Evolutionary conservation across 1,284 basidiomycete species (phyloP).

Genomic region (Wallemia ichthyophaga): DNA sequence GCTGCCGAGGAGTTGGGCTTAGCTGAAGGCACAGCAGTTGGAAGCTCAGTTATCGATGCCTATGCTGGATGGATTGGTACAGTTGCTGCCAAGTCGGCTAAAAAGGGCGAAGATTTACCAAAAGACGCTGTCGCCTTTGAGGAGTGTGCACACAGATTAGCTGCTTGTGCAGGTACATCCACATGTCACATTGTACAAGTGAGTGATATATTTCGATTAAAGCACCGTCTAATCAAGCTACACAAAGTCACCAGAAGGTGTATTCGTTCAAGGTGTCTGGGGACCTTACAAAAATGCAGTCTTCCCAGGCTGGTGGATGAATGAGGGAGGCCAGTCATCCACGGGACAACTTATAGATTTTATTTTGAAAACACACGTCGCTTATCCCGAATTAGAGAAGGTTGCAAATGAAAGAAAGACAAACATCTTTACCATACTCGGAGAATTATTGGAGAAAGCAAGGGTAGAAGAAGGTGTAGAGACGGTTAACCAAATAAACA

Average conservation of each 20-base stretch:
- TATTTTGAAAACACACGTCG: constrained; percentile 69
- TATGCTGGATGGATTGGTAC: constrained; percentile 90
- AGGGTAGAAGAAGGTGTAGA: constrained; percentile 25
- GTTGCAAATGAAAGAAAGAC: constrained; percentile 18
- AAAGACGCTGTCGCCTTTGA: constrained; percentile 28
- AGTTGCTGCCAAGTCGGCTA: constrained; percentile 43
- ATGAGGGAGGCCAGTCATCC: constrained; percentile 90
- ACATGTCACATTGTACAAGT: constrained; percentile 82
- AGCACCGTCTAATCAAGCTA: too few species aligned
- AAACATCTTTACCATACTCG: constrained; percentile 28
- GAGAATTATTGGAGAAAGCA: constrained; percentile 39
- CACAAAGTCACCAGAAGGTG: constrained; percentile 31
- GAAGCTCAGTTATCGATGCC: constrained; percentile 65
- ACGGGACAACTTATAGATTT: constrained; percentile 96
- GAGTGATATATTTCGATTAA: constrained; percentile 5
- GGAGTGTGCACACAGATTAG: constrained; percentile 51
- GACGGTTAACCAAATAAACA: constrained; percentile 39
- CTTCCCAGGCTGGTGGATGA: constrained; percentile 95
- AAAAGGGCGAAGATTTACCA: constrained; percentile 21
- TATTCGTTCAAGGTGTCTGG: constrained; percentile 82
- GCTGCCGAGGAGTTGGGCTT: constrained; percentile 67
- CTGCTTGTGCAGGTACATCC: constrained; percentile 79
- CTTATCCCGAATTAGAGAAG: constrained; percentile 37
- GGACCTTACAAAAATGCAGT: constrained; percentile 80
- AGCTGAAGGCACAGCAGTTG: constrained; percentile 63